Percentiles rank a stretch among this genome's conserved stretches.
Evolutionary conservation across 2,329 filamentous ascomycete genomes (phyloP).

Genomic region (Didymella glomerata): DNA sequence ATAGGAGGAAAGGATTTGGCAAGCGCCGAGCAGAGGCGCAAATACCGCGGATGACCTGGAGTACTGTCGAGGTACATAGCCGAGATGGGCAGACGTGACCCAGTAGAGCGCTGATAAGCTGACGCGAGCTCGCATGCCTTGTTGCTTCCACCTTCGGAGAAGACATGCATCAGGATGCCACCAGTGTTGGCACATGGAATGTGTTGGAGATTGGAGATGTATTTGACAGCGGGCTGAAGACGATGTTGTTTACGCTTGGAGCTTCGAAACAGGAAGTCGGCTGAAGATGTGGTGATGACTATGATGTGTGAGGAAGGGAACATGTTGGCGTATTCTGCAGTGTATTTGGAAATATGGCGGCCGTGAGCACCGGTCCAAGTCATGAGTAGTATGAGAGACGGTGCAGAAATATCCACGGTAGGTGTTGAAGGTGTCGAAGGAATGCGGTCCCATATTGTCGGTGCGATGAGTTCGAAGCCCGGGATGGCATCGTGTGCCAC

Average conservation of each 20-base stretch:
- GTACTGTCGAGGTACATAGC: conserved; percentile 41
- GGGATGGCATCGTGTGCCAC: conserved; percentile 11
- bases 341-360: conserved; percentile 39
- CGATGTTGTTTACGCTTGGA: conserved; percentile 30
- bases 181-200: conserved; percentile 10
- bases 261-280: conserved; percentile 37
- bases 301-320: conserved; percentile 39
- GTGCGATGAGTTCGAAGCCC: conserved; percentile 18
- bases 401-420: conserved; percentile 6
- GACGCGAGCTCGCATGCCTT: conserved; percentile 39
- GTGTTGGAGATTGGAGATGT: conserved; percentile 25
- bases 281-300: conserved; percentile 37
- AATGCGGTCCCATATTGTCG: conserved; percentile 20
- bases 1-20: conserved; percentile 33
- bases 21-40: conserved; percentile 34
- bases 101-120: conserved; percentile 28
- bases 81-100: conserved; percentile 27
- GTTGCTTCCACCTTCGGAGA: conserved; percentile 43
- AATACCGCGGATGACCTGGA: conserved; percentile 36
- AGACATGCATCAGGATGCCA: conserved; percentile 37
- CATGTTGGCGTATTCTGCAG: conserved; percentile 31
- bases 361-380: conserved; percentile 43
- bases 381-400: conserved; percentile 38
- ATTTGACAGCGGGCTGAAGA: conserved; percentile 32
- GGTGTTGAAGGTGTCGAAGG: conserved; percentile 18